Base-by-base conservation (phyloP, 1,284 basidiomycete species). In the Schizophyllum commune region DNA sequence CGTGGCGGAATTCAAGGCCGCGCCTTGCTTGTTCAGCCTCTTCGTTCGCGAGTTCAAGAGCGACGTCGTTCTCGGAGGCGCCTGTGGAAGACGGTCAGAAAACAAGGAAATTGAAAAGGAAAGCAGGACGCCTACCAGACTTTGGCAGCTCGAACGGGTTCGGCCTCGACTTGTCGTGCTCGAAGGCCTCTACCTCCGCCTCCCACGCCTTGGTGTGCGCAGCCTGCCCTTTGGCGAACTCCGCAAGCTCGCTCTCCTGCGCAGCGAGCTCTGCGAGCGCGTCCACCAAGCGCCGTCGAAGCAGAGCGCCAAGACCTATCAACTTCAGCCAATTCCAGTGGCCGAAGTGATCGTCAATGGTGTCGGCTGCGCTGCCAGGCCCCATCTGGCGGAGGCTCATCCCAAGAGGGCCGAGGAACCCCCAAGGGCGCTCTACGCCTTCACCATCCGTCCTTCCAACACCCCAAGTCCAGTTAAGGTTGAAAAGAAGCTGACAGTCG, bases 401-500 rank as follows among this genome's bases (percentile, higher is more conserved):
- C 0, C 69, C 70, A 0, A 71, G 33, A 2, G 61, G 58, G 64
- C 75, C 73, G 5, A 64, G 60, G 5, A 56, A 62, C 1, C 68
- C 52, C 74, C 73, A 74, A 17, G 68, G 68, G 8, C 69, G 64
- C 60, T 75, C 74, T 0, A 71, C 67, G 1, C 66, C 69, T 60
- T 77, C 75, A 4, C 75, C 74, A 60, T 74, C 72, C 0, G 72
- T 75, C n/a, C 68, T 62, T 0, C 70, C 73, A 51, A 69, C 68
- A 17, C 64, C 53, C 2, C 39, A 60, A 0, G 61, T 65, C n/a
- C 63, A 67, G 57, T 67, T 65, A 6, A 70, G 58, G 3, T 63
- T 66, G 52, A 55, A 70, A 7, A 61, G 15, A 15, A 21, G 6
- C 33, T 63, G 59, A 32, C 64, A 65, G 6, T 8, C 51, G 0